phyloP scores from a whole-genome alignment of 2,329 filamentous ascomycete species.

The Aspergillus ochraceoroseus region DNA sequence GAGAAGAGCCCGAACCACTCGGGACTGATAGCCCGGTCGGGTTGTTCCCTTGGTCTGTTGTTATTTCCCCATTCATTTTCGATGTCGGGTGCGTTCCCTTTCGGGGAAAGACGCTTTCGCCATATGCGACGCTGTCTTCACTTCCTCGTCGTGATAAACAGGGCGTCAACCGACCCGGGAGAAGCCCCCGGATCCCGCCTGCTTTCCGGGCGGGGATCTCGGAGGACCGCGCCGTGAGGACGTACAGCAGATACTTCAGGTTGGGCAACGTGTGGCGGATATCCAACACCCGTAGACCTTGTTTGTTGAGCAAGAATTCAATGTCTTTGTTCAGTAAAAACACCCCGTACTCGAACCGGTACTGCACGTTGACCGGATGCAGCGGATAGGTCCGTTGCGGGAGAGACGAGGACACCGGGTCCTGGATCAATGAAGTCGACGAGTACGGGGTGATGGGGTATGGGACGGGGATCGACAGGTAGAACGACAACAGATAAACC shows the following conservation, averaged over 20 bases:
- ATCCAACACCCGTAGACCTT: slow-evolving; percentile 76
- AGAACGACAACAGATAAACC: slow-evolving; percentile 71
- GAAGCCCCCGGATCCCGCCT: slow-evolving; percentile 50
- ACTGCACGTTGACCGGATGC: slow-evolving; percentile 68
- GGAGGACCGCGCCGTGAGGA: slow-evolving; percentile 73
- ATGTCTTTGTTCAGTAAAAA: slow-evolving; percentile 97
- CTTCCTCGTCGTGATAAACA: slow-evolving; percentile 39
- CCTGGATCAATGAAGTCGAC: slow-evolving; percentile 69
- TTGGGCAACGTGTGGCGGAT: slow-evolving; percentile 90
- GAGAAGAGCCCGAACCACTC: slow-evolving; percentile 19
- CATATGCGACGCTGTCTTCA: slow-evolving; percentile 38
- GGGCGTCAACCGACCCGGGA: slow-evolving; percentile 36
- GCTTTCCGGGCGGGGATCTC: slow-evolving; percentile 55
- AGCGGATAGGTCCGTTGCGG: slow-evolving; percentile 72
- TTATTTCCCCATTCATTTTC: slow-evolving; percentile 27
- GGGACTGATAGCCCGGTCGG: slow-evolving; percentile 10
- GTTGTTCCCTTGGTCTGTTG: slow-evolving; percentile 23
- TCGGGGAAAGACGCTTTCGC: slow-evolving; percentile 28
- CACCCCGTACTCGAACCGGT: slow-evolving; percentile 92
- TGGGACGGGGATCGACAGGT: slow-evolving; percentile 70
- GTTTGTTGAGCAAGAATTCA: slow-evolving; percentile 60
- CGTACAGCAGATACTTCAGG: slow-evolving; percentile 84
- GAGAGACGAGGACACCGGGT: slow-evolving; percentile 58
- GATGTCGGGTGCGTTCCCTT: slow-evolving; percentile 24
- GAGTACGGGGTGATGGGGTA: slow-evolving; percentile 71